These are phyloP conservation scores for Fusarium goolgardi DNA, from an alignment of 2,329 filamentous ascomycete genomes.

Conservation along the genomic window DNA sequence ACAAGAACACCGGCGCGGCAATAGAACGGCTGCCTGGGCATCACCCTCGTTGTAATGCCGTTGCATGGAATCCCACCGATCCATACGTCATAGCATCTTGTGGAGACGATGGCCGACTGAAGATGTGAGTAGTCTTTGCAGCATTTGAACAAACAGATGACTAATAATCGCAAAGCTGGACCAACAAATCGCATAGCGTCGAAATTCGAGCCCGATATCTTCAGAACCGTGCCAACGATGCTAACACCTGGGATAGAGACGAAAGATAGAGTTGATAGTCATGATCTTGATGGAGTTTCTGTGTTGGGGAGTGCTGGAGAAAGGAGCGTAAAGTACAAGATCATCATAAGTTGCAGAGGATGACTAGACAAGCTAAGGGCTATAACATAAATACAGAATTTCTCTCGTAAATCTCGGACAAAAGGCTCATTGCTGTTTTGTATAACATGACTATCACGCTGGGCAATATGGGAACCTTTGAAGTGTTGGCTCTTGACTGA, in stretches of 20 bases:
- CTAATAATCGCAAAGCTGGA: conserved; percentile 41
- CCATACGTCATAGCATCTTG: conserved; percentile 89
- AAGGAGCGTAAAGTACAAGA: not conserved
- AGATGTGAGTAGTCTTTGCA: conserved; percentile 73
- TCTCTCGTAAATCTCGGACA: not conserved
- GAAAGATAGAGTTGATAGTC: conserved; percentile 22
- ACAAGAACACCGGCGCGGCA: conserved; percentile 80
- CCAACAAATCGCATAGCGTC: conserved; percentile 43
- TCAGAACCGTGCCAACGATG: conserved; percentile 12
- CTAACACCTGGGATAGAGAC: conserved; percentile 41
- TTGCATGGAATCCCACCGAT: conserved; percentile 88
- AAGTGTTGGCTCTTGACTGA: not conserved
- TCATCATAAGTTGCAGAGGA: not conserved
- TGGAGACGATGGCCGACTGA: conserved; percentile 86
- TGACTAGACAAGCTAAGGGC: not conserved
- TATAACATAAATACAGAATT: not conserved
- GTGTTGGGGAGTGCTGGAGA: not conserved
- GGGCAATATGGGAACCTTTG: not conserved
- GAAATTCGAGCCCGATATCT: conserved; percentile 41
- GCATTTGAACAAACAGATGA: not conserved
- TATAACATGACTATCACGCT: not conserved
- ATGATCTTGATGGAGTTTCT: not conserved
- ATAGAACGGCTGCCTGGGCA: conserved; percentile 84
- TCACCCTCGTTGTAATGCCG: conserved; percentile 81
- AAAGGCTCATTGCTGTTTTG: not conserved